These are phyloP conservation scores for Anethum foeniculum DNA, from an alignment of 140 eudicot species.

Conservation along the genomic window DNA sequence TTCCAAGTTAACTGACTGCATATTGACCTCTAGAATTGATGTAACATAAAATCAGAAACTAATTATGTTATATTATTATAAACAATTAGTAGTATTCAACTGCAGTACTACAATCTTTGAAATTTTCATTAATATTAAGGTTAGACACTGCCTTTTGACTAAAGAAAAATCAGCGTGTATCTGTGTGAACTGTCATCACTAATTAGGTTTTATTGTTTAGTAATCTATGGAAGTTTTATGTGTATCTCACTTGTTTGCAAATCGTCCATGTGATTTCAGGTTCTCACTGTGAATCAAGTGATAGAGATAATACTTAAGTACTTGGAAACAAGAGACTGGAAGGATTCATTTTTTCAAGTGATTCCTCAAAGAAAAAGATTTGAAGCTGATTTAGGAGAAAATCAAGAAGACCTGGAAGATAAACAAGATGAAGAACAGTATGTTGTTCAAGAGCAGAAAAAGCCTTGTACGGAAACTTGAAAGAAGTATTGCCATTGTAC, in stretches of 20 bases:
- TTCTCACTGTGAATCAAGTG: slow-evolving; percentile 94
- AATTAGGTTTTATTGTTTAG: neutral
- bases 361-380: slow-evolving; percentile 84
- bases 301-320: slow-evolving; percentile 78
- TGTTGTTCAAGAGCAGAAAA: slow-evolving; percentile 50
- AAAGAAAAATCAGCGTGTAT: neutral
- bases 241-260: neutral
- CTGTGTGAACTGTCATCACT: neutral
- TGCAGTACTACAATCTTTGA: neutral
- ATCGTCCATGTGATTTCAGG: slow-evolving; percentile 32
- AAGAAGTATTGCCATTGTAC: neutral
- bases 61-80: neutral
- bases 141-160: neutral
- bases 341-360: slow-evolving; percentile 67
- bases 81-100: neutral
- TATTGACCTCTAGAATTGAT: neutral
- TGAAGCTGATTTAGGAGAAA: slow-evolving; percentile 38
- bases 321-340: slow-evolving; percentile 92
- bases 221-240: neutral
- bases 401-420: slow-evolving; percentile 30
- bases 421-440: slow-evolving; percentile 21
- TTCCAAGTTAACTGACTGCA: neutral
- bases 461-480: slow-evolving; percentile 38
- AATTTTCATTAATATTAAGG: neutral
- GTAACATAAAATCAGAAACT: neutral